Evolutionary conservation across 176 grass and related monocot genomes (phyloP), one percentile per base, ranked within the genome.

Genomic region (Zoysia pacifica): DNA sequence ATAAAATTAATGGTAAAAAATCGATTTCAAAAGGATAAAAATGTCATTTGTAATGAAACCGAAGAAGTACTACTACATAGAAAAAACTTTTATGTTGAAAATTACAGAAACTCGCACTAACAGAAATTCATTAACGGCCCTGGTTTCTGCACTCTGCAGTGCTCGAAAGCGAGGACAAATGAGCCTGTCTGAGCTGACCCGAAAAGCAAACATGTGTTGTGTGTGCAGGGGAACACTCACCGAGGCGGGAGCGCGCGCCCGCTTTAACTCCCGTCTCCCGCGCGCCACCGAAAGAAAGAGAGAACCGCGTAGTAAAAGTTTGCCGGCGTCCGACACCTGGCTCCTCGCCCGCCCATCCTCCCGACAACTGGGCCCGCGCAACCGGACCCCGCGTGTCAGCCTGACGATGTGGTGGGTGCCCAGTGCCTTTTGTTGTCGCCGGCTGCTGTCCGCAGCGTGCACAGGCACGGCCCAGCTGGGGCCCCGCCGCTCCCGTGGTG

Each of bases 341-440:
- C 44, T 0, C 9, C 9, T 0, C 1, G 14, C 2, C 2, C 2
- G 8, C 2, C 35, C 6, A 0, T 6, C 2, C 9, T 10, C 1
- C 73, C 12, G 58, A 63, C 58, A 76, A 1, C 43, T 9, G 58
- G 74, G 74, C 1, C 13, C 10, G 1, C 0, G 0, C 3, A 2
- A 0, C 56, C 0, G 4, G 56, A 9, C 11, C 43, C 74, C 11
- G 7, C 11, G 0, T 0, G 56, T 47, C 42, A 76, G 73, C 4
- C 5, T 44, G 9, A 0, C 7, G 7, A 9, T 4, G 70, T 2
- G 49, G 9, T 14, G 3, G 2, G 7, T 0, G 15, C 1, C 4
- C 6, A 2, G 43, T 0, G 8, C 45, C 37, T 5, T 38, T 18
- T 19, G 6, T 4, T 12, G 13, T 11, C 5, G 16, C 36, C 59